Conservation (phyloP, 805 yeast genomes). For the Barnettozyma californica region DNA sequence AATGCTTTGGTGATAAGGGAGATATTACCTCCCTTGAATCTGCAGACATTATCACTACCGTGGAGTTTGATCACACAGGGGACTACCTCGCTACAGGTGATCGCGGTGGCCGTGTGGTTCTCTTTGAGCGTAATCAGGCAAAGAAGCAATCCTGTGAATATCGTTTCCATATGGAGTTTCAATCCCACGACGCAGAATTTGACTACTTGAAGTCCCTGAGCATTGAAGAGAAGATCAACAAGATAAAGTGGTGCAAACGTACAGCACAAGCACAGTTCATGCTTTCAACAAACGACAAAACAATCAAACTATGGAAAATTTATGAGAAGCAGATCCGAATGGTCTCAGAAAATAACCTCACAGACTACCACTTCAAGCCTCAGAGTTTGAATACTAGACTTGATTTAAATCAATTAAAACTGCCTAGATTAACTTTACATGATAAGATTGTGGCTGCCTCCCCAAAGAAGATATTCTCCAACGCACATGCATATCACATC, state of each 20-base stretch:
- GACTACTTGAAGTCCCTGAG: constrained; percentile 94
- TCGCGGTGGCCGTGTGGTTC: constrained; percentile 95
- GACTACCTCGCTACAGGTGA: constrained; percentile 97
- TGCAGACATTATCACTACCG: constrained; percentile 95
- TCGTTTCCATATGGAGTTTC: constrained; percentile 93
- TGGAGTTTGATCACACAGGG: constrained; percentile 93
- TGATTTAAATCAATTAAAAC: constrained; percentile 45
- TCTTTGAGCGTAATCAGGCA: constrained; percentile 81
- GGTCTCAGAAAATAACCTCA: constrained; percentile 85
- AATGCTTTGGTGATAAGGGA: constrained; percentile 98
- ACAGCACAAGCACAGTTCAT: constrained; percentile 87
- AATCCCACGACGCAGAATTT: constrained; percentile 97
- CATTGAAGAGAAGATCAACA: constrained; percentile 96
- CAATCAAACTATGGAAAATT: constrained; percentile 97
- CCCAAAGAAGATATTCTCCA: constrained; percentile 85
- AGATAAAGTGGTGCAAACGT: constrained; percentile 92
- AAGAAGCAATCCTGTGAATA: constrained; percentile 82
- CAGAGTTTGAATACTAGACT: constrained; percentile 21
- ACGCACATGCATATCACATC: constrained; percentile 98
- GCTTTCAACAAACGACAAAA: constrained; percentile 91
- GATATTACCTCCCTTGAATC: constrained; percentile 89
- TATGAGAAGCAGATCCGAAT: constrained; percentile 87
- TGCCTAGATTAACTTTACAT: constrained; percentile 89
- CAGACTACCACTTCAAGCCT: constrained; percentile 31
- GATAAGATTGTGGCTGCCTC: constrained; percentile 94